phyloP scores from a whole-genome alignment of 2,329 filamentous ascomycete genomes.

The Fusarium solani-melongenae region DNA sequence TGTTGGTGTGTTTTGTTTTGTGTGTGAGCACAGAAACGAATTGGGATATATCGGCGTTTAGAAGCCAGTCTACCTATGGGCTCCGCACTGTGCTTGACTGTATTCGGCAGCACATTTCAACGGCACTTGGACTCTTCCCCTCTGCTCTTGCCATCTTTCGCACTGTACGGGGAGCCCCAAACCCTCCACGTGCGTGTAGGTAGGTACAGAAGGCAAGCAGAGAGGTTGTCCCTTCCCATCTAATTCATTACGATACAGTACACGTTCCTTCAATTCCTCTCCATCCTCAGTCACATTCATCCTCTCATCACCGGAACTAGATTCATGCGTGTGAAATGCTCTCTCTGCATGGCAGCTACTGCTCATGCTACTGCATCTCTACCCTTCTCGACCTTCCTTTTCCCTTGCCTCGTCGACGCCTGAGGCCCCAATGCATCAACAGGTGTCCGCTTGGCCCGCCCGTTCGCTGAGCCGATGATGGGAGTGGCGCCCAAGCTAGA shows the following conservation, averaged over 20 bases:
- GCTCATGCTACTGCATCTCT: slow-evolving; percentile 30
- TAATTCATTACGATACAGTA: background rate
- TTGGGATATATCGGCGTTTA: background rate
- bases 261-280: background rate
- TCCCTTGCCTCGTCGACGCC: slow-evolving; percentile 8
- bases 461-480: slow-evolving; percentile 44
- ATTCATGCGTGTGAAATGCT: slow-evolving; percentile 9
- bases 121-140: background rate
- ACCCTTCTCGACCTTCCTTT: slow-evolving; percentile 6
- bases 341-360: slow-evolving; percentile 11
- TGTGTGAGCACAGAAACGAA: slow-evolving; percentile 6
- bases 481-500: slow-evolving; percentile 42
- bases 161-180: background rate
- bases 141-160: background rate
- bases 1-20: slow-evolving; percentile 8
- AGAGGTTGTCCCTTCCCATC: background rate
- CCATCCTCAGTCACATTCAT: background rate
- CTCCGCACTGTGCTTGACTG: background rate
- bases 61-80: background rate
- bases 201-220: background rate
- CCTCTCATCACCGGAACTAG: slow-evolving; percentile 1
- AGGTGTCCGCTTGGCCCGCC: slow-evolving; percentile 35
- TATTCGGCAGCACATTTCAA: background rate
- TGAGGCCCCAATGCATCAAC: slow-evolving; percentile 24
- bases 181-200: background rate